Conservation (phyloP, 768 basidiomycete genomes). For the Lyophyllum semitale region DNA sequence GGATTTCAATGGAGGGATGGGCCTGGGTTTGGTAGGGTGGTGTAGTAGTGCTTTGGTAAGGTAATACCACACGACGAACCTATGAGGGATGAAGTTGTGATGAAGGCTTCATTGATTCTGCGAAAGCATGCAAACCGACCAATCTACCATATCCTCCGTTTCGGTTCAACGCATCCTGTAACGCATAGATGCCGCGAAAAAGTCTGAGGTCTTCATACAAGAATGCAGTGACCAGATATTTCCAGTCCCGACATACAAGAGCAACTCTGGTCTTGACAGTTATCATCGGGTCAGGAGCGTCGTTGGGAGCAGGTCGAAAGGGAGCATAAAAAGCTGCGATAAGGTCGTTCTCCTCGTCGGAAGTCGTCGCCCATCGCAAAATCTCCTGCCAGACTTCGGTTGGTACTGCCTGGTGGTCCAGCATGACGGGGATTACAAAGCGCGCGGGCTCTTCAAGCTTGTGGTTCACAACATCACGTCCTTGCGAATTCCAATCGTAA, state of each 20-base stretch:
- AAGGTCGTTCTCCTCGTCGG: constrained; percentile 25
- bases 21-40: constrained; percentile 19
- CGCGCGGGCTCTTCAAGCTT: neutral
- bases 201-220: constrained; percentile 59
- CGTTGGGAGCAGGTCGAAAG: constrained; percentile 41
- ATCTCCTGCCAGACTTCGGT: constrained; percentile 58
- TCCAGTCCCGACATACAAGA: constrained; percentile 62
- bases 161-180: constrained; percentile 33
- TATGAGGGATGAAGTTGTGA: constrained; percentile 17
- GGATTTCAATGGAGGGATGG: constrained; percentile 44
- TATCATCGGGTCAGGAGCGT: constrained; percentile 28
- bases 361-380: constrained; percentile 43
- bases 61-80: constrained; percentile 61
- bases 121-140: constrained; percentile 17
- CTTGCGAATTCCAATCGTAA: neutral
- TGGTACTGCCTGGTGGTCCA: constrained; percentile 36
- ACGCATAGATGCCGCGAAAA: constrained; percentile 26
- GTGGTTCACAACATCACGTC: no score
- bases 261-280: constrained; percentile 42
- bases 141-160: constrained; percentile 27
- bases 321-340: constrained; percentile 40
- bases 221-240: constrained; percentile 41
- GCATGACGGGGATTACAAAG: neutral
- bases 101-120: neutral
- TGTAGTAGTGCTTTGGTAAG: constrained; percentile 55